phyloP scores from a whole-genome alignment of 805 yeast genomes.

The Metschnikowia lachancei region DNA sequence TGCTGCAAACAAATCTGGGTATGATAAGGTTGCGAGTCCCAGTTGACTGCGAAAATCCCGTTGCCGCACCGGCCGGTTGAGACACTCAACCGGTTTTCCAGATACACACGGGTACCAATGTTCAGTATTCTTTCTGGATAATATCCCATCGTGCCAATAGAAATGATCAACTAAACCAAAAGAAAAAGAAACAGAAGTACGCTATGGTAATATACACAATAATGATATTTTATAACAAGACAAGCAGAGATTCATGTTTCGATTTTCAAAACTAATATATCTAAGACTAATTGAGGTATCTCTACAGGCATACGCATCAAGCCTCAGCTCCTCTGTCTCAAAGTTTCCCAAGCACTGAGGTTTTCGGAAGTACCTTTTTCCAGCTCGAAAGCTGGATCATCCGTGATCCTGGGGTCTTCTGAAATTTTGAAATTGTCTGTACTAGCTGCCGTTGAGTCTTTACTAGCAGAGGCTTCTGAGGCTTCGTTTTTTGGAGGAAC shows the following conservation, averaged over 20 bases:
- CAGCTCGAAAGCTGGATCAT: not conserved
- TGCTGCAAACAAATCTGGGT: constrained; percentile 19
- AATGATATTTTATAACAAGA: no score
- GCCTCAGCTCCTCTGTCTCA: constrained; percentile 15
- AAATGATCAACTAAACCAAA: no score
- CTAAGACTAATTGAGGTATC: no score
- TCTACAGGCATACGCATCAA: no score
- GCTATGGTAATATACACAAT: not conserved
- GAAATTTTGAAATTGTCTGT: not conserved
- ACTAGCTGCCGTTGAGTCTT: not conserved
- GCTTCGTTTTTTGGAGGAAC: constrained; percentile 1
- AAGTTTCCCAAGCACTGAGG: constrained; percentile 20
- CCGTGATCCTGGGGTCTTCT: constrained; percentile 5
- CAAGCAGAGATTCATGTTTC: no score
- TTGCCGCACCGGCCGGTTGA: no score
- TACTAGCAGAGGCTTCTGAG: not conserved
- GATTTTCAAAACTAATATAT: no score
- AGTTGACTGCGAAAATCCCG: no score
- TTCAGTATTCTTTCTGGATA: no score
- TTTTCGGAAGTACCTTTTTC: not conserved
- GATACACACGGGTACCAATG: no score
- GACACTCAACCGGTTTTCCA: no score
- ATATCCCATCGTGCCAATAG: no score
- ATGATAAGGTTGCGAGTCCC: constrained; percentile 3
- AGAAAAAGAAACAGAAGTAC: not conserved